Conservation (phyloP, 345 rosid genomes). For the Adansonia digitata region DNA sequence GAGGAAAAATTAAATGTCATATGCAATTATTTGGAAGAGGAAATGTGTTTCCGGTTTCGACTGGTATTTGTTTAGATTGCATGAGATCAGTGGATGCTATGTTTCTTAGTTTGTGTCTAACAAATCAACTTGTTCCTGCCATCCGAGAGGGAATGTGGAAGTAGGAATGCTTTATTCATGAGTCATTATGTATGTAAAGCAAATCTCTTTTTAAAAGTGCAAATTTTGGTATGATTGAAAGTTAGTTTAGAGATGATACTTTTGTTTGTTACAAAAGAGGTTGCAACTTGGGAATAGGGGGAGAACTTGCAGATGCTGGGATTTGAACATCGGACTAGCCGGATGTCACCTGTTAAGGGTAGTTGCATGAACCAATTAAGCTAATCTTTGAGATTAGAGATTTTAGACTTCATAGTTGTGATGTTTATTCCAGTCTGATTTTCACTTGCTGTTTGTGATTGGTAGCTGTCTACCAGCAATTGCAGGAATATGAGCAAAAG, state of each 20-base stretch:
- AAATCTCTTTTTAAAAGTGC: too few species aligned
- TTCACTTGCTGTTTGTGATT: conserved; percentile 6
- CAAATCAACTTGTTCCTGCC: not conserved
- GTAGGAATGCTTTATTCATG: not conserved
- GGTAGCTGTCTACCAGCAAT: conserved; percentile 55
- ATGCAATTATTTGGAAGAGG: not conserved
- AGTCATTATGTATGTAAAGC: not conserved
- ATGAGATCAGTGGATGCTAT: not conserved
- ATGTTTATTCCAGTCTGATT: not conserved
- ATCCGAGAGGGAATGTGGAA: not conserved
- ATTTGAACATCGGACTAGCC: too few species aligned
- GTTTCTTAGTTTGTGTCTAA: not conserved
- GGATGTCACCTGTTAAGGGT: too few species aligned
- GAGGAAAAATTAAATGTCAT: not conserved
- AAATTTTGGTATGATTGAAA: not conserved
- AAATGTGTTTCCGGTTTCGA: not conserved
- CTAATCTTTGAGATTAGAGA: too few species aligned
- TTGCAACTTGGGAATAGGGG: too few species aligned
- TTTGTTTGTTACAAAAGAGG: too few species aligned
- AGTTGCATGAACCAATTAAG: too few species aligned
- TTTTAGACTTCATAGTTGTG: not conserved
- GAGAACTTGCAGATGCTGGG: too few species aligned
- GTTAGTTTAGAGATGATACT: too few species aligned
- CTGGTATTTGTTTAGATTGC: not conserved
- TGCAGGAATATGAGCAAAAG: conserved; percentile 54